A percentile compares a stretch with the other conserved stretches of the same genome.
These are phyloP conservation scores for Lactifluus piperatus DNA, from an alignment of 768 basidiomycete genomes.

Conservation along the genomic window DNA sequence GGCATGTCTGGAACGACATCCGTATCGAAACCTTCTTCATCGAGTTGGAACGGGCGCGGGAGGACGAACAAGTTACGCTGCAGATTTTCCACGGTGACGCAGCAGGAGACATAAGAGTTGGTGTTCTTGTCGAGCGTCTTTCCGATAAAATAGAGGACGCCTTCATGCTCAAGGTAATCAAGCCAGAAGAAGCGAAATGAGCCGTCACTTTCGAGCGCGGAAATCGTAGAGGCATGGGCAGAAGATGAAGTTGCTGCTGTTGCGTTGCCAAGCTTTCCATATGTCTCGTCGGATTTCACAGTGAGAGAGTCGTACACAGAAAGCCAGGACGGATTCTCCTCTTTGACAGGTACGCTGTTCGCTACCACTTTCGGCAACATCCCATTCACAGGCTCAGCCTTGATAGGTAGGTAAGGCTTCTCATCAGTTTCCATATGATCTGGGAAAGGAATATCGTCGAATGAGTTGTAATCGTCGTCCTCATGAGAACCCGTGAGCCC, in stretches of 20 bases:
- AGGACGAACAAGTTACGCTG: conserved; percentile 88
- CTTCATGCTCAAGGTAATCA: conserved; percentile 84
- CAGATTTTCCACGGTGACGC: conserved; percentile 75
- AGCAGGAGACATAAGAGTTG: conserved; percentile 70
- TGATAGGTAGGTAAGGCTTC: conserved; percentile 34
- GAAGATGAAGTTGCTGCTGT: conserved; percentile 24
- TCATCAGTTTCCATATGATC: conserved; percentile 53
- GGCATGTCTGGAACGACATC: conserved; percentile 60
- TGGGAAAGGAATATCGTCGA: conserved; percentile 52
- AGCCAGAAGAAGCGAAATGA: conserved; percentile 92
- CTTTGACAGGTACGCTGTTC: conserved; percentile 25
- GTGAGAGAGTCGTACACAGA: conserved; percentile 65
- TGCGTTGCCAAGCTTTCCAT: conserved; percentile 39
- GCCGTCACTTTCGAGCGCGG: conserved; percentile 75
- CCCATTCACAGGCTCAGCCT: conserved; percentile 22
- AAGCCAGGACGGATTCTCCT: conserved; percentile 58
- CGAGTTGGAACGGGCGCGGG: conserved; percentile 59
- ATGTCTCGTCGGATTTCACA: conserved; percentile 49
- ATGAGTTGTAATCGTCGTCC: conserved; percentile 32
- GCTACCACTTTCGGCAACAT: conserved; percentile 22
- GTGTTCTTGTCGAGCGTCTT: conserved; percentile 78
- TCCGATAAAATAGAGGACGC: conserved; percentile 81
- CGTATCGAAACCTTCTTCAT: conserved; percentile 54
- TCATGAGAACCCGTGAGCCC: conserved; percentile 24
- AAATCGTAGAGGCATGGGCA: conserved; percentile 34